Conservation (phyloP, 257 asterid genomes). For the Gynochthodes officinalis region DNA sequence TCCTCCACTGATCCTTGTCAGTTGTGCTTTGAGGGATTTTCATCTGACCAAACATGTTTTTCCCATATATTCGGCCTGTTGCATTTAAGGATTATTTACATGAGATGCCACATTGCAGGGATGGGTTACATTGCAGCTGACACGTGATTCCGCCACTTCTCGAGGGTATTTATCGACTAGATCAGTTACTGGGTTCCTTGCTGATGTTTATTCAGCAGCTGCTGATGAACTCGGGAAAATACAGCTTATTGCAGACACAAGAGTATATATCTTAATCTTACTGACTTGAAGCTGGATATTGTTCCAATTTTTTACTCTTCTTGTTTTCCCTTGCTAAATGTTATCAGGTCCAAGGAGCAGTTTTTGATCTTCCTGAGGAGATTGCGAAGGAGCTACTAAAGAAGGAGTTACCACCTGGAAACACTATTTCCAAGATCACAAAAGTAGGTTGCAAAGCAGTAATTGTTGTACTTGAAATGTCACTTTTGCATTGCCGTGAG, state of each 20-base stretch:
- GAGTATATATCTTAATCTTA: constrained; percentile 30
- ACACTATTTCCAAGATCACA: constrained; percentile 67
- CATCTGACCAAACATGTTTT: background rate
- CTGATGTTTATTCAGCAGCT: constrained; percentile 83
- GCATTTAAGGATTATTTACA: background rate
- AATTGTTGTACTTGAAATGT: background rate
- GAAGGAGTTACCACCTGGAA: constrained; percentile 77
- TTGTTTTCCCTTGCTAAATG: constrained; percentile 3
- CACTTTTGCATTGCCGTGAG: background rate
- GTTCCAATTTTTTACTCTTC: background rate
- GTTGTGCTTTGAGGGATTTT: background rate
- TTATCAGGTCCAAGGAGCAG: constrained; percentile 80
- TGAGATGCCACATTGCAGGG: constrained; percentile 49
- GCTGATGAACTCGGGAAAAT: constrained; percentile 90
- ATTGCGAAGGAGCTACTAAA: constrained; percentile 73
- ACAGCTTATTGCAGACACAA: constrained; percentile 67
- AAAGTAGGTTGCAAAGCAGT: constrained; percentile 43
- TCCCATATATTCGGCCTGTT: background rate
- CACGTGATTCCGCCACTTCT: constrained; percentile 52
- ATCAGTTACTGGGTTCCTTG: constrained; percentile 80
- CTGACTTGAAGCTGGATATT: background rate
- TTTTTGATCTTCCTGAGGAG: constrained; percentile 96
- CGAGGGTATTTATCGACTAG: constrained; percentile 79
- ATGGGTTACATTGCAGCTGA: constrained; percentile 69
- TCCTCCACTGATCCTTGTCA: background rate